Conservation (phyloP, 768 basidiomycete genomes). For the Cystofilobasidium macerans region DNA sequence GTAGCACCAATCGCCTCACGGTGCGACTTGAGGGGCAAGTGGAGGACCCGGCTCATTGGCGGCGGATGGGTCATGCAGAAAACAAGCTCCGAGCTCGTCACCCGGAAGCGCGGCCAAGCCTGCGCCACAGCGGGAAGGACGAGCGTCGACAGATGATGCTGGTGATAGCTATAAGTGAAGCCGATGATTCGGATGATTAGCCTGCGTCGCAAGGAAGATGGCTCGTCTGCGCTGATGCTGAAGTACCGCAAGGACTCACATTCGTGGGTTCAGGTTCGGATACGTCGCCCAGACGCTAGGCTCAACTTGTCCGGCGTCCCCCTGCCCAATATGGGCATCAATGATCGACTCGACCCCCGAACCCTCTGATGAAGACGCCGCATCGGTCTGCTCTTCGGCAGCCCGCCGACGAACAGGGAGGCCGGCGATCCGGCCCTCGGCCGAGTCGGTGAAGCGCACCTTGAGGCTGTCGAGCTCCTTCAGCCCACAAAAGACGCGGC, state of each 20-base stretch:
- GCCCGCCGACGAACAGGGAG: background rate
- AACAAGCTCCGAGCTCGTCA: slow-evolving; percentile 19
- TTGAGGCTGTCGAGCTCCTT: slow-evolving; percentile 17
- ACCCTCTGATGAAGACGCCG: background rate
- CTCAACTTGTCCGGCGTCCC: background rate
- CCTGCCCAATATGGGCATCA: background rate
- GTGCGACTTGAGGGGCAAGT: slow-evolving; percentile 14
- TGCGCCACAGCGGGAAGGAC: background rate
- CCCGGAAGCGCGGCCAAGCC: slow-evolving; percentile 11
- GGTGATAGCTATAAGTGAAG: slow-evolving; percentile 7
- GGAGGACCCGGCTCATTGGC: background rate
- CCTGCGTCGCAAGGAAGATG: background rate
- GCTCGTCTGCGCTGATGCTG: no score
- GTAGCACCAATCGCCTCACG: background rate
- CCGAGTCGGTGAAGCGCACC: background rate
- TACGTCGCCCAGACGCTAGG: slow-evolving; percentile 9
- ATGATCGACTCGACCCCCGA: background rate
- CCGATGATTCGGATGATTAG: background rate
- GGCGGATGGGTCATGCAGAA: slow-evolving; percentile 19
- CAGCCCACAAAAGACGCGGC: background rate
- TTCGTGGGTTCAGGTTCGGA: slow-evolving; percentile 11
- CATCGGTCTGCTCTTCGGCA: background rate
- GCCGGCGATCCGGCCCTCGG: background rate
- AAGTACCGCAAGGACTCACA: slow-evolving; percentile 13
- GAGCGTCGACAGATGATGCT: slow-evolving; percentile 20